These are phyloP conservation scores for Eucalyptus erythrocorys DNA, from an alignment of 345 rosid species.

Conservation along the genomic window DNA sequence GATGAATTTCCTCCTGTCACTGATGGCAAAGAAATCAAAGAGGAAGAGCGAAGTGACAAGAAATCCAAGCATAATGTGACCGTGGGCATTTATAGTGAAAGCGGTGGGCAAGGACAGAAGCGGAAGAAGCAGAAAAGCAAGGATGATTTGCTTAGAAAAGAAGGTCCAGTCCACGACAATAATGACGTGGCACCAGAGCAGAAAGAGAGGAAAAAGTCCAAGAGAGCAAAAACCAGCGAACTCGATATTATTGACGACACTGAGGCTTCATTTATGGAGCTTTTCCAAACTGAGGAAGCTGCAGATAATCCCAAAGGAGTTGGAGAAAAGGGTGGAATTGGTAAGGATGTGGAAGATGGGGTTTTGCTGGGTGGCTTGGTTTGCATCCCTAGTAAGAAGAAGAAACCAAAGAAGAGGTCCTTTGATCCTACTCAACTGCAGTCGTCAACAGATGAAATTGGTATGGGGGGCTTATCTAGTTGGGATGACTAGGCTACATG, in stretches of 20 bases:
- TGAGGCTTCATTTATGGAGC: conserved; percentile 52
- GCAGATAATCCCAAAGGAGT: background rate
- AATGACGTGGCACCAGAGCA: background rate
- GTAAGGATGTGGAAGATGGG: conserved; percentile 3
- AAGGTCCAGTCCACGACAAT: background rate
- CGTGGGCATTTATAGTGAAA: background rate
- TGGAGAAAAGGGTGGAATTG: conserved; percentile 2
- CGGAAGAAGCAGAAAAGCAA: conserved; percentile 10
- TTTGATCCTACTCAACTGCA: conserved; percentile 3
- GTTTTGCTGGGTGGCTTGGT: conserved; percentile 10
- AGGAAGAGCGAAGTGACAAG: conserved; percentile 3
- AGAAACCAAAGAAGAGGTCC: conserved; percentile 27
- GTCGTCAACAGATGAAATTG: conserved; percentile 38
- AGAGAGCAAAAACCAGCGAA: conserved; percentile 11
- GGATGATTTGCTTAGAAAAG: conserved; percentile 3
- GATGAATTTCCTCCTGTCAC: background rate
- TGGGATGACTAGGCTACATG: conserved; percentile 35
- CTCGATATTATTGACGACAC: conserved; percentile 49
- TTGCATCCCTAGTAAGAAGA: conserved; percentile 20
- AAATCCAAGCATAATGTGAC: background rate
- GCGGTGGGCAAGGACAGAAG: conserved; percentile 1
- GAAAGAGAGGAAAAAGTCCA: conserved; percentile 5
- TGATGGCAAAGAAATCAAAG: conserved; percentile 7
- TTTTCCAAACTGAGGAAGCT: conserved; percentile 12
- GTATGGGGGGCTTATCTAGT: conserved; percentile 72